A percentile compares a stretch with the other conserved stretches of the same genome.
These are phyloP conservation scores for Fagus crenata DNA, from an alignment of 306 rosid genomes.

Conservation along the genomic window DNA sequence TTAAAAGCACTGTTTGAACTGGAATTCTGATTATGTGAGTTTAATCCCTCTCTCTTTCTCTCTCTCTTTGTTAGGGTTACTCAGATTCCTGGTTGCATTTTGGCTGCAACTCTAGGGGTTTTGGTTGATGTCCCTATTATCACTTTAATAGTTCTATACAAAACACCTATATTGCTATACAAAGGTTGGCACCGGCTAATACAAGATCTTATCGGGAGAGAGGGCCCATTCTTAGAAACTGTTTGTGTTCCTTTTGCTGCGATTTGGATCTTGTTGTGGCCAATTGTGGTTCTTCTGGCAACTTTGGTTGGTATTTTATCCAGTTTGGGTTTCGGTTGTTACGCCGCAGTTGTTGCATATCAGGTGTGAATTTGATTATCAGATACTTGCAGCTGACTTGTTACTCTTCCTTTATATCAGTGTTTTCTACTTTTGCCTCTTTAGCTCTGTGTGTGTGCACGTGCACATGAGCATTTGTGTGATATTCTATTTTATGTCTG, in stretches of 20 bases:
- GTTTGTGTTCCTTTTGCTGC: slow-evolving; percentile 36
- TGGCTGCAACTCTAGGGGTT: slow-evolving; percentile 28
- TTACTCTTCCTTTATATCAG: background rate
- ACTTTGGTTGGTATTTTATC: slow-evolving; percentile 14
- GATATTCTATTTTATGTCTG: background rate
- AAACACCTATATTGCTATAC: slow-evolving; percentile 30
- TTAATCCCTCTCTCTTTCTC: too few relatives aligned
- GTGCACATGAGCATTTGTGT: background rate
- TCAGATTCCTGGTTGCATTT: slow-evolving; percentile 18
- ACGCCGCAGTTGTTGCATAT: slow-evolving; percentile 28
- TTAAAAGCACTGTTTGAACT: background rate
- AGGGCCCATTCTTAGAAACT: slow-evolving; percentile 30
- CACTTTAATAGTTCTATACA: slow-evolving; percentile 21
- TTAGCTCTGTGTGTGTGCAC: background rate
- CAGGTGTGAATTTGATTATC: background rate
- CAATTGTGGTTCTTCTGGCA: slow-evolving; percentile 17
- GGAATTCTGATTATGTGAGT: too few relatives aligned
- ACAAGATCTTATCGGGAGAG: slow-evolving; percentile 33
- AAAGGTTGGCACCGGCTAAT: slow-evolving; percentile 31
- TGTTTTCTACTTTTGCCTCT: background rate
- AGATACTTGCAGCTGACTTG: background rate
- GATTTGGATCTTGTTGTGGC: slow-evolving; percentile 28
- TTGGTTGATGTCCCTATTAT: slow-evolving; percentile 24
- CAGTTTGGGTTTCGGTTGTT: slow-evolving; percentile 28
- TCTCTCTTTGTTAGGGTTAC: slow-evolving; percentile 11